Conservation (phyloP, 108 stramenopile genomes). For the Pseudonitzschia delicatissima region DNA sequence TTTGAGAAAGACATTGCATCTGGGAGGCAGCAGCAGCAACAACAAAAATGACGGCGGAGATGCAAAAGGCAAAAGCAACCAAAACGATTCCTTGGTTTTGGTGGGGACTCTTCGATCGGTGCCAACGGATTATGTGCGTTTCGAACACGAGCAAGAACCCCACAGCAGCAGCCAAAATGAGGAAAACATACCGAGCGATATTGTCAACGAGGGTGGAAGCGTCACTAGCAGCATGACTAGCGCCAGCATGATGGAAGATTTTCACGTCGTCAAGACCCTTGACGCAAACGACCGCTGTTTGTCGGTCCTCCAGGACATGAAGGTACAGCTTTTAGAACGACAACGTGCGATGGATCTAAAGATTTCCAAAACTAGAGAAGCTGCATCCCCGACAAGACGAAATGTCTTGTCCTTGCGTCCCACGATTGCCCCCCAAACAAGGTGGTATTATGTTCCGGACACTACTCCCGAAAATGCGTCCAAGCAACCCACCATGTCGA, state of each 20-base stretch:
- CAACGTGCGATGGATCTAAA: neutral
- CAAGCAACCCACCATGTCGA: constrained; percentile 26
- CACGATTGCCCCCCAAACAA: constrained; percentile 41
- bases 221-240: neutral
- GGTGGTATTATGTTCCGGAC: constrained; percentile 50
- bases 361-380: neutral
- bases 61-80: neutral
- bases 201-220: neutral
- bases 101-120: constrained; percentile 55
- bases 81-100: constrained; percentile 40
- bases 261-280: constrained; percentile 50
- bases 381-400: neutral
- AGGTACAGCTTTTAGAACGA: constrained; percentile 26
- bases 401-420: too few relatives aligned
- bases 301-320: constrained; percentile 28
- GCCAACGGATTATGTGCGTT: constrained; percentile 44
- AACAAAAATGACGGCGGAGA: neutral
- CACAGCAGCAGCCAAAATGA: neutral
- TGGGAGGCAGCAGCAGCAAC: constrained; percentile 5
- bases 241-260: neutral
- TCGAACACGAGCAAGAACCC: constrained; percentile 33
- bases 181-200: neutral
- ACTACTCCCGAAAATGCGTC: neutral
- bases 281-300: constrained; percentile 40
- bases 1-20: constrained; percentile 40